Evolutionary conservation across 1,284 basidiomycete species (phyloP), one percentile per base, ranked within the genome.

Genomic region (Cutaneotrichosporon sp.): DNA sequence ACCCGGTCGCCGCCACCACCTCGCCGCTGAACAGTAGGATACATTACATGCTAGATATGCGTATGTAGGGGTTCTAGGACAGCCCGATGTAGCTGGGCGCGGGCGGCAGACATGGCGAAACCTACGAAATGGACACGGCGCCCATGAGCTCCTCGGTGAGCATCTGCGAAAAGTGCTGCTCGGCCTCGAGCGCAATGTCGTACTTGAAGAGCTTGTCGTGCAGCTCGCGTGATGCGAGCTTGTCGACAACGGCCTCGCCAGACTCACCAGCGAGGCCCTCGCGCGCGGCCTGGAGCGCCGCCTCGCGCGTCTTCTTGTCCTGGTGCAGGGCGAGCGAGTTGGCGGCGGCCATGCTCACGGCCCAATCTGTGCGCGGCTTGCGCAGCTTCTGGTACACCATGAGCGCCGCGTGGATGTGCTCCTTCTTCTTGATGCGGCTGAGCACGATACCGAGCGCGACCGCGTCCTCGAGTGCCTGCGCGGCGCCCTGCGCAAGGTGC

Each of bases 391-490:
- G 72, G 55, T 79, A 79, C 5, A 76, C 67, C 45, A 56, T 55
- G 29, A 80, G 63, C 14, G 76, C 72, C 36, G 65, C 64, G 56
- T 70, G 66, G 14, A 80, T 65, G 24, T 80, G 76, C 33, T 72
- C 71, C 59, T 73, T 72, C 27, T 54, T 58, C 47, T 65, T 65
- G 57, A 79, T 71, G 54, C 71, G 73, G 54, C 71, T 62, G n/a
- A 80, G 65, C 1, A 77, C 67, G 8, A 76, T 69, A 2, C 72
- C 75, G 10, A 80, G 60, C 0, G 69, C 74, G 13, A 68, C 78
- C 2, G 71, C 78, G 57, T 80, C 79, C 65, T 77, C 72, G n/a
- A 78, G 70, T 1, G 78, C 76, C 55, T 79, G 77, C 0, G 79
- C 79, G 1, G 79, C 79, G 4, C 79, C 79, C 54, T 76, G 75